Evolutionary conservation across 331 rosid genomes (phyloP).

Genomic region (Quercus tomentella): DNA sequence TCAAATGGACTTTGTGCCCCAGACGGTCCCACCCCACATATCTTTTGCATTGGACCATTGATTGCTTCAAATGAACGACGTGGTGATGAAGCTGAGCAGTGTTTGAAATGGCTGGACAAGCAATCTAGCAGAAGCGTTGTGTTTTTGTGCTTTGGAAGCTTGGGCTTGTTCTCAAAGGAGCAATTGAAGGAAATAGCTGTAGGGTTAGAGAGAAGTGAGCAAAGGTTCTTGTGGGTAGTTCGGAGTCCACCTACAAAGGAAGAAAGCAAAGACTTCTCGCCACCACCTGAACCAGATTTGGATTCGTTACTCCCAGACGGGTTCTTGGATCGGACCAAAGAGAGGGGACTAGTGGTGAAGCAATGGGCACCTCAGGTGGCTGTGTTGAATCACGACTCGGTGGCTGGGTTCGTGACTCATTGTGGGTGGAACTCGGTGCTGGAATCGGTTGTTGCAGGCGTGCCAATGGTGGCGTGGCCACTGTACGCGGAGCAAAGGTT

Average conservation of each 20-base stretch:
- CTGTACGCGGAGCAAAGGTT: constrained; percentile 41
- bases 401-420: constrained; percentile 42
- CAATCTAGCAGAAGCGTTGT: constrained; percentile 13
- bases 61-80: not conserved
- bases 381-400: constrained; percentile 24
- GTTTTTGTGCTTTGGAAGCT: constrained; percentile 16
- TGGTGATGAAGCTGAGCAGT: not conserved
- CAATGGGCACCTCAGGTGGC: constrained; percentile 37
- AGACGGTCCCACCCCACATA: not conserved
- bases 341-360: constrained; percentile 30
- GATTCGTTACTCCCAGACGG: constrained; percentile 28
- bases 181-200: constrained; percentile 11
- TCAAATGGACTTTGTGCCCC: not conserved
- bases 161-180: not conserved
- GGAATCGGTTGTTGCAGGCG: constrained; percentile 35
- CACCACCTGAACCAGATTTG: constrained; percentile 12
- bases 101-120: constrained; percentile 2
- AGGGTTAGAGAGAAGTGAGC: constrained; percentile 12
- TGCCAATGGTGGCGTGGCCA: constrained; percentile 46
- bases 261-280: not conserved
- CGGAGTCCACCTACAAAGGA: constrained; percentile 13
- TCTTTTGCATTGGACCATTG: not conserved
- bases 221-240: not conserved
- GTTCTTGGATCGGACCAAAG: constrained; percentile 25
- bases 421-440: constrained; percentile 50